Percentiles rank a stretch among this genome's conserved stretches.
Evolutionary conservation across 2,329 filamentous ascomycete species (phyloP).

Genomic region (Penicillium nordicum): DNA sequence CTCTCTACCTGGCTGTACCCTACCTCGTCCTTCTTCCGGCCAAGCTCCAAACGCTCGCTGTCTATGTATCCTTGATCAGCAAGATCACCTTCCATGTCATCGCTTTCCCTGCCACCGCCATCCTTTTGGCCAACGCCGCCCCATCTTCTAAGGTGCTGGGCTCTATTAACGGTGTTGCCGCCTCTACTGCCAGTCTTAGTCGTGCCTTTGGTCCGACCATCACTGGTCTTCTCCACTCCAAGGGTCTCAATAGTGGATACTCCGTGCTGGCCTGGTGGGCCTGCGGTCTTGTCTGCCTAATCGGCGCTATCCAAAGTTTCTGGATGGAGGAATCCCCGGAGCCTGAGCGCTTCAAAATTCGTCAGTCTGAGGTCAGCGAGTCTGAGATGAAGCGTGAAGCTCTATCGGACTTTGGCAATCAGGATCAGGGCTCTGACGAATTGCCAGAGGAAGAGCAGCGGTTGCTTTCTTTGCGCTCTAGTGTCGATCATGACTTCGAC

Average conservation of each 20-base stretch:
- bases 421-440: slow-evolving; percentile 22
- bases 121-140: slow-evolving; percentile 83
- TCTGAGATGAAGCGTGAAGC: slow-evolving; percentile 26
- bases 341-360: slow-evolving; percentile 36
- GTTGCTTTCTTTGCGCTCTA: slow-evolving; percentile 37
- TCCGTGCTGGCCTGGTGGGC: slow-evolving; percentile 94
- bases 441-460: slow-evolving; percentile 34
- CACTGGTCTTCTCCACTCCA: slow-evolving; percentile 78
- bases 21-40: slow-evolving; percentile 83
- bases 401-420: slow-evolving; percentile 22
- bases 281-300: slow-evolving; percentile 69
- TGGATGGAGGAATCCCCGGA: slow-evolving; percentile 65
- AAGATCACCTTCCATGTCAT: slow-evolving; percentile 92
- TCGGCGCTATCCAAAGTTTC: slow-evolving; percentile 71
- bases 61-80: slow-evolving; percentile 76
- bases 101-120: slow-evolving; percentile 84
- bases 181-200: slow-evolving; percentile 84
- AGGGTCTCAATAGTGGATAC: slow-evolving; percentile 74
- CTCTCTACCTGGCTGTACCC: slow-evolving; percentile 81
- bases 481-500: slow-evolving; percentile 33
- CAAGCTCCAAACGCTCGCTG: slow-evolving; percentile 65
- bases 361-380: slow-evolving; percentile 28
- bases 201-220: slow-evolving; percentile 85
- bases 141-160: slow-evolving; percentile 81
- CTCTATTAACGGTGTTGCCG: slow-evolving; percentile 87